These are phyloP conservation scores for Cystofilobasidium bisporidii DNA, from an alignment of 768 basidiomycete species.

Conservation along the genomic window DNA sequence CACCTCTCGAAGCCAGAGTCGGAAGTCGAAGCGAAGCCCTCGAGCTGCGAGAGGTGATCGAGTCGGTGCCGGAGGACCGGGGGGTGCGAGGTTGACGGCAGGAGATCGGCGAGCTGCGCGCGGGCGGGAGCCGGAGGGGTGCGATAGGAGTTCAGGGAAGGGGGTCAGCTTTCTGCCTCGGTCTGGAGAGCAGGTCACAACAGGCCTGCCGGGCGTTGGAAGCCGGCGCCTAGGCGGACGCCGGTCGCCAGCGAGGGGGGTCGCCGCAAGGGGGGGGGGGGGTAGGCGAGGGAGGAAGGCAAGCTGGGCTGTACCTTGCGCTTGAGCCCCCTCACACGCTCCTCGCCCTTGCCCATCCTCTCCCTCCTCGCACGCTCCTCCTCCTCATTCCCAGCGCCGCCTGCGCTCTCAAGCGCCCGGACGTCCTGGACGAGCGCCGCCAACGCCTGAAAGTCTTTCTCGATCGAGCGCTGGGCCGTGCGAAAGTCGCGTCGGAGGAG, in stretches of 20 bases:
- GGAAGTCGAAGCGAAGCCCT: conserved; percentile 30
- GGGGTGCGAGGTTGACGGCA: conserved; percentile 19
- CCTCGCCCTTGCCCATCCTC: conserved; percentile 28
- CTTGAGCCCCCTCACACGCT: conserved; percentile 66
- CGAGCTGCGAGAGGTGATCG: conserved; percentile 48
- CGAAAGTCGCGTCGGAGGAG: conserved; percentile 82
- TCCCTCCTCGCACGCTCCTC: background rate
- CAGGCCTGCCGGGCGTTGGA: too few species aligned
- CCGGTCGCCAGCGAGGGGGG: too few species aligned
- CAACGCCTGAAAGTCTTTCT: conserved; percentile 61
- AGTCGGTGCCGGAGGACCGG: conserved; percentile 22
- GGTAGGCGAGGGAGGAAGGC: background rate
- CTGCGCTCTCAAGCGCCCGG: conserved; percentile 40
- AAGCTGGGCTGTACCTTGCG: conserved; percentile 61
- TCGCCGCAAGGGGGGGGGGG: too few species aligned
- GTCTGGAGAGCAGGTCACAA: too few species aligned
- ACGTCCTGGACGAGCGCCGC: conserved; percentile 55
- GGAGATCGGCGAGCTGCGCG: conserved; percentile 20
- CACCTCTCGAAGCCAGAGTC: conserved; percentile 1
- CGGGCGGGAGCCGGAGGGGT: background rate
- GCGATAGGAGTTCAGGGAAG: too few species aligned
- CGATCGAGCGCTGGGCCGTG: conserved; percentile 66
- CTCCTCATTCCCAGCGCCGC: conserved; percentile 20
- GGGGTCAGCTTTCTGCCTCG: too few species aligned
- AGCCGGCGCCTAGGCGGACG: too few species aligned